Evolutionary conservation across 2,329 filamentous ascomycete species (phyloP), one percentile per base, ranked within the genome.

Genomic region (Aspergillus novofumigatus): DNA sequence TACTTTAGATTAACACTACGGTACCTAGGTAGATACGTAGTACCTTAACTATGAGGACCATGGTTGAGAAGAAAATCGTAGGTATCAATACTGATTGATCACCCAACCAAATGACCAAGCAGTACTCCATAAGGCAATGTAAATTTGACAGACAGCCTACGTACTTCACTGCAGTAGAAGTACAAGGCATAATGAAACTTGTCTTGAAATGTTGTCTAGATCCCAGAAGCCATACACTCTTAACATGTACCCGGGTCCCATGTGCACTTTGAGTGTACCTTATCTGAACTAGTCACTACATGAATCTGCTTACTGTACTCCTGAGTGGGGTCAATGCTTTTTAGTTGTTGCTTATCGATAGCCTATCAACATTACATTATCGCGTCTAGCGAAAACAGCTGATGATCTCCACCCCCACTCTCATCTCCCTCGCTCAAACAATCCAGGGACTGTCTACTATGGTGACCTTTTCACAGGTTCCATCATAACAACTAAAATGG

Each of bases 281-380:
- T 14, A 38, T 38, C 14, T 17, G 32, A 17, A 38, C 32, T 17
- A 1, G 11, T 2, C 5, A 35, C 28, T 10, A 32, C 44, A 53
- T 45, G 51, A 44, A 47, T 53, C 25, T 50, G 32, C 26, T 49
- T n/a, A 26, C 47, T 52, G 41, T n/a, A 26, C 47, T 52, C 47
- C 42, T 20, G 35, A 44, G 42, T 52, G 54, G 35, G 28, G 45
- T 29, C 50, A 38, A 45, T 25, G 50, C 49, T 20, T n/a, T 44
- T 21, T 29, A 52, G 52, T 48, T 41, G 51, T 47, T 49, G 56
- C 49, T 56, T 52, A 51, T 58, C 52, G 54, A 55, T 47, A 61
- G 57, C 61, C 61, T 61, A 63, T 63, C 56, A 50, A 55, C 48
- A 35, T 55, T 10, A 44, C n/a, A 26, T 23, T 44, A 41, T 51